Evolutionary conservation across 2,329 filamentous ascomycete genomes (phyloP), one percentile per base, ranked within the genome.

Genomic region (Blumeria graminis): DNA sequence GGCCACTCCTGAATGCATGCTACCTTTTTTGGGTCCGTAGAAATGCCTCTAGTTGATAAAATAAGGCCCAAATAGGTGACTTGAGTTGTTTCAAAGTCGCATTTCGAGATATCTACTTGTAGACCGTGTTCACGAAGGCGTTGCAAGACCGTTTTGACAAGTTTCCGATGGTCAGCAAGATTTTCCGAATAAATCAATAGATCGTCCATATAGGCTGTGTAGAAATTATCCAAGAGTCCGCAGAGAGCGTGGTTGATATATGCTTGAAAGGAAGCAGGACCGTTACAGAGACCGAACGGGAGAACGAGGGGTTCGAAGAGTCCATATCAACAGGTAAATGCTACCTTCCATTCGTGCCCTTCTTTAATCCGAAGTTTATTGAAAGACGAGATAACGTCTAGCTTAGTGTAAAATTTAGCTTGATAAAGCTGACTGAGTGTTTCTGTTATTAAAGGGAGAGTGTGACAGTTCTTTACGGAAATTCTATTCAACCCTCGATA

Each of bases 231-330:
- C 22, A 41, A n/a, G n/a, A 11, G n/a, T 41, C 38, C 38, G 8
- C 41, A 8, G 10, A 46, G 41, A 9, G 41, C 41, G 5, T 46
- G 41, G 8, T 46, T 46, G 9, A 46, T 16, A 16, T 46, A 46
- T 13, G 41, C 41, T 45, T 58, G 46, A 39, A 46, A 58, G 9
- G 55, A 54, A 4, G 55, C 41, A 1, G 55, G 55, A 13, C 36
- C 45, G 32, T 56, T 58, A 13, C 28, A 36, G 7, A 58, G 35
- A 4, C 55, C 50, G 34, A 58, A 58, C 7, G 46, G 55, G n/a
- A 58, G n/a, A 14, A 58, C 55, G 1, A 36, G 32, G 38, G 18
- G 52, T 18, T 55, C 35, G 22, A 38, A 55, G 8, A 39, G 28
- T 10, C 51, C 35, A 18, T 14, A 55, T n/a, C 13, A 3, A 34